Evolutionary conservation across 331 rosid genomes (phyloP).

Genomic region (Phaseolus coccineus): DNA sequence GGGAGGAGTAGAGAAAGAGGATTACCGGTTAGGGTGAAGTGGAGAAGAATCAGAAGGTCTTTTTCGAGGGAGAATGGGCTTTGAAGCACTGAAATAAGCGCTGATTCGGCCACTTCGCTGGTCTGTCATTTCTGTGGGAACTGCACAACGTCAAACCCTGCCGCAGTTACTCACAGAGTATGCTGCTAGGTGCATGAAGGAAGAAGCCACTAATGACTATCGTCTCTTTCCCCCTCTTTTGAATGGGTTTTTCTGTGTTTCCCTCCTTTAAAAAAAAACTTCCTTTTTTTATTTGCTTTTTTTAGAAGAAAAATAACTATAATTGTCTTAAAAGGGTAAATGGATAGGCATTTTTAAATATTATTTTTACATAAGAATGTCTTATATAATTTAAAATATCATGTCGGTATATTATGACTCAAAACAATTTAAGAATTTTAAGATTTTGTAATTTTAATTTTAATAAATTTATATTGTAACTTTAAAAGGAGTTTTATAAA

Average conservation of each 20-base stretch:
- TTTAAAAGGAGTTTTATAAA: no score
- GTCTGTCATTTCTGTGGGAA: slow-evolving; percentile 44
- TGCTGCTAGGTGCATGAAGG: neutral
- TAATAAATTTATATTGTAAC: no score
- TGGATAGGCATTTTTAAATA: no score
- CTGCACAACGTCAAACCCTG: neutral
- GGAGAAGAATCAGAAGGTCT: slow-evolving; percentile 60
- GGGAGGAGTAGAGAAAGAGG: neutral
- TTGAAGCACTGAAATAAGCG: slow-evolving; percentile 68
- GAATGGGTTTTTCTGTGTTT: neutral
- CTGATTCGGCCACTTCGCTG: slow-evolving; percentile 66
- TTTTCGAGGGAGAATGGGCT: slow-evolving; percentile 76
- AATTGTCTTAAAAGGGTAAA: neutral
- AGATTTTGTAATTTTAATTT: no score
- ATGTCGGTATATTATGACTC: no score
- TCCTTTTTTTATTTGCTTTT: neutral
- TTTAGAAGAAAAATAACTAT: neutral
- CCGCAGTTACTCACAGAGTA: neutral
- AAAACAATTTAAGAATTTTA: no score
- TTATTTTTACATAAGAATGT: no score
- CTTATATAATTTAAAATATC: no score
- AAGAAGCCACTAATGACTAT: neutral
- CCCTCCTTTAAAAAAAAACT: neutral
- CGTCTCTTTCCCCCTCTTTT: neutral
- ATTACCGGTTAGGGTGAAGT: slow-evolving; percentile 45